Percentiles rank a stretch among this genome's conserved stretches.
Conservation (phyloP, 169 alveolate species). For the Perkinsus marinus region DNA sequence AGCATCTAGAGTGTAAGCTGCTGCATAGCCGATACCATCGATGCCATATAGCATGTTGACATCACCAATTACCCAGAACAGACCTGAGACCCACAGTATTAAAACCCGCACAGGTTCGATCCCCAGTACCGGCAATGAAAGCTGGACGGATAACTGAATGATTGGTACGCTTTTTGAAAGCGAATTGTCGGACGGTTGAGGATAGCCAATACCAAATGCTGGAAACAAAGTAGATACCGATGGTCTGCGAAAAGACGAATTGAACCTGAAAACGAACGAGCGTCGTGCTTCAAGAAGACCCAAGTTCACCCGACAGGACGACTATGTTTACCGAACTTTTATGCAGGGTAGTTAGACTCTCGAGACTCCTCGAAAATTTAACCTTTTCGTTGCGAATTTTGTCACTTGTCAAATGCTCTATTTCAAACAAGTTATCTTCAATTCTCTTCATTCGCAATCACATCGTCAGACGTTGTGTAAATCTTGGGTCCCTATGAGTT, state of each 20-base stretch:
- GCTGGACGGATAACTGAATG: not conserved
- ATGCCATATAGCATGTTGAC: not conserved
- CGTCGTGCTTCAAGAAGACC: no score
- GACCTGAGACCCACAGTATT: not conserved
- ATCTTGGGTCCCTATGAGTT: not conserved
- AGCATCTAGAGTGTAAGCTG: not conserved
- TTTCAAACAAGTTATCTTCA: no score
- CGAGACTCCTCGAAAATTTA: no score
- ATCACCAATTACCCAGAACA: not conserved
- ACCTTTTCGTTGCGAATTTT: no score
- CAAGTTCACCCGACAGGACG: no score
- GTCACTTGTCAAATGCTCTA: no score
- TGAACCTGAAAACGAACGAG: not conserved
- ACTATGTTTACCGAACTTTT: no score
- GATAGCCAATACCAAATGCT: not conserved
- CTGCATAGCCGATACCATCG: not conserved
- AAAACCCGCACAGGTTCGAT: not conserved
- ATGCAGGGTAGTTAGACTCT: no score
- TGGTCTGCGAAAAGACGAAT: not conserved
- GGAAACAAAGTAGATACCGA: not conserved
- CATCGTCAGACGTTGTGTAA: no score
- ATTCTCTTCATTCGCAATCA: no score
- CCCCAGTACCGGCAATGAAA: not conserved
- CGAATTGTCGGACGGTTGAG: not conserved
- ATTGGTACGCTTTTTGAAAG: not conserved